Evolutionary conservation across 345 rosid species (phyloP).

Genomic region (Aquilaria malaccensis): DNA sequence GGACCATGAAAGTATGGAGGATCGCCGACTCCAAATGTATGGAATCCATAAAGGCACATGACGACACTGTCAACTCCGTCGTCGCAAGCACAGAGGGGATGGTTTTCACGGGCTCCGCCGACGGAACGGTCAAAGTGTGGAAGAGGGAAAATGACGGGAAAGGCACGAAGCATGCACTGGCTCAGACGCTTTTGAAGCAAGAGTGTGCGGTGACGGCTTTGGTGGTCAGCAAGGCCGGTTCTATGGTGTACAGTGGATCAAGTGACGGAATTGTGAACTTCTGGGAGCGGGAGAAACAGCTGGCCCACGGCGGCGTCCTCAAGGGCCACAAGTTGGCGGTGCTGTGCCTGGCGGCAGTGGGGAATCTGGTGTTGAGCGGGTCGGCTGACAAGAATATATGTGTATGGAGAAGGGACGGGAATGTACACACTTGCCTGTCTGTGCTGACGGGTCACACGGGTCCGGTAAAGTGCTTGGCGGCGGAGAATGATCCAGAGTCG

Average conservation of each 20-base stretch:
- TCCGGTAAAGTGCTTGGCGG: slow-evolving; percentile 89
- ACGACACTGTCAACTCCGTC: slow-evolving; percentile 86
- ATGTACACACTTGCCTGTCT: slow-evolving; percentile 70
- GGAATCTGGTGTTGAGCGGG: slow-evolving; percentile 75
- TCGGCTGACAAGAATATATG: slow-evolving; percentile 97
- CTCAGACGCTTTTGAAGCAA: slow-evolving; percentile 24
- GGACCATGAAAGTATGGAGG: slow-evolving; percentile 90
- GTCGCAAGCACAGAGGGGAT: slow-evolving; percentile 41
- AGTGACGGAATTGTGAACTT: slow-evolving; percentile 85
- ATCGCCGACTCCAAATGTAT: slow-evolving; percentile 77
- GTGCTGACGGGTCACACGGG: slow-evolving; percentile 86
- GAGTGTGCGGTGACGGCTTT: slow-evolving; percentile 66
- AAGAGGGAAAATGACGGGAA: slow-evolving; percentile 49
- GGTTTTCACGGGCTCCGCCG: slow-evolving; percentile 89
- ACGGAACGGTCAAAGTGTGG: slow-evolving; percentile 91
- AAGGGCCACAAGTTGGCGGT: slow-evolving; percentile 90
- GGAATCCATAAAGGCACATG: slow-evolving; percentile 76
- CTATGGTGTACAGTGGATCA: slow-evolving; percentile 69
- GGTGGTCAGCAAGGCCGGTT: slow-evolving; percentile 39
- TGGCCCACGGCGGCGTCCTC: slow-evolving; percentile 60
- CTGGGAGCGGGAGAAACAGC: slow-evolving; percentile 37
- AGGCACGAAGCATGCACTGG: slow-evolving; percentile 46
- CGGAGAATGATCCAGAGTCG: slow-evolving; percentile 53
- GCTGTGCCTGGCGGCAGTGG: slow-evolving; percentile 69
- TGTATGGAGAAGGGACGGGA: slow-evolving; percentile 76